Evolutionary conservation across 106 monocot species (phyloP).

Genomic region (Amphibolis antarctica): DNA sequence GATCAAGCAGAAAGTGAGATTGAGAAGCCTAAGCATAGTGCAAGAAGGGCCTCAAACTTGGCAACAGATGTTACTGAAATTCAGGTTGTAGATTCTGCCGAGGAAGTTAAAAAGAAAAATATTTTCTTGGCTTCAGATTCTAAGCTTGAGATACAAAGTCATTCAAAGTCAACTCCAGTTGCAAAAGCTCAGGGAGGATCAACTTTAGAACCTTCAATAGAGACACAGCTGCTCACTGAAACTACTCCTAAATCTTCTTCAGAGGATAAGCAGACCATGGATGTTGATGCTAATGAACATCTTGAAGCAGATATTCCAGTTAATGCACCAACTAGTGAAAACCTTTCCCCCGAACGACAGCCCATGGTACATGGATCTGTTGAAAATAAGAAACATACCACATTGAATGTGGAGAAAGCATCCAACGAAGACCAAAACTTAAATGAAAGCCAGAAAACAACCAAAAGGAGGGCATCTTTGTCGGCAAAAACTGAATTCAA

Average conservation of each 20-base stretch:
- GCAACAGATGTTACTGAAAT: constrained; percentile 16
- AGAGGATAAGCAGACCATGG: constrained; percentile 3
- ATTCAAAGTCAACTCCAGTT: neutral
- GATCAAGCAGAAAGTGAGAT: constrained; percentile 20
- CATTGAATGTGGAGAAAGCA: constrained; percentile 22
- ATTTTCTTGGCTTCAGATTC: constrained; percentile 12
- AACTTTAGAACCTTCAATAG: neutral
- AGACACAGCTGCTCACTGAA: neutral
- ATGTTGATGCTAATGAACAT: constrained; percentile 14
- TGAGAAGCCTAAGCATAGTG: constrained; percentile 23
- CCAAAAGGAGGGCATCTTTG: constrained; percentile 69
- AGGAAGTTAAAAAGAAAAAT: constrained; percentile 32
- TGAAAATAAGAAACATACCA: constrained; percentile 23
- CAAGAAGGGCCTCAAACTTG: constrained; percentile 17
- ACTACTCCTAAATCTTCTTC: neutral
- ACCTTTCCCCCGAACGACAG: constrained; percentile 12
- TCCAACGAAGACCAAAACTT: constrained; percentile 36
- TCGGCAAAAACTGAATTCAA: constrained; percentile 40
- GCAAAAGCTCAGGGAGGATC: neutral
- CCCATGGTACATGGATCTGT: constrained; percentile 16
- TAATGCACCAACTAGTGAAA: constrained; percentile 8
- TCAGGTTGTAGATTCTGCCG: constrained; percentile 18
- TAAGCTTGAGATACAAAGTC: constrained; percentile 1
- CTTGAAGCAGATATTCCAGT: constrained; percentile 6
- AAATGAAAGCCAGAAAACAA: constrained; percentile 35